Evolutionary conservation across 139 green algal genomes (phyloP), one percentile per base, ranked within the genome.

Genomic region (Chlamydomonas urium): DNA sequence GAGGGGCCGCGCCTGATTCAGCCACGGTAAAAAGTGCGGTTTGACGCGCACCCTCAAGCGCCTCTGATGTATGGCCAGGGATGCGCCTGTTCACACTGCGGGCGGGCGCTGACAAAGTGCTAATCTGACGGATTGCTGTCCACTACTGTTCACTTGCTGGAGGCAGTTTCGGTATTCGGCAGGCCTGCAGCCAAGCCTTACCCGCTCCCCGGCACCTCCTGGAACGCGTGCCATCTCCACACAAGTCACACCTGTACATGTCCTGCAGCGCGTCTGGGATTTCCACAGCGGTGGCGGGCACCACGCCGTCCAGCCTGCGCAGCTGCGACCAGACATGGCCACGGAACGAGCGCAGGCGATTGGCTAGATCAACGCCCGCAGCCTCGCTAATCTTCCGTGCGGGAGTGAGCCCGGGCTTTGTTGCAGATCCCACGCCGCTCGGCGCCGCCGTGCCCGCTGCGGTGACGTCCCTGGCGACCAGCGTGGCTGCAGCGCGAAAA

Each of bases 321-420:
- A 63, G 53, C 53, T 63, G 53, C n/a, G 53, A 8, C 53, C 53
- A 63, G 6, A 63, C 53, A 63, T 63, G 53, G n/a, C 26, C 6
- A 14, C 53, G 53, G 53, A 36, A 63, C 26, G 17, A 14, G 6
- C 29, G 53, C 53, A 63, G 53, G 6, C 53, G 10, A 14, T 5
- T 31, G 21, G 53, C 53, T 21, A 63, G 26, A 14, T 63, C 53
- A 36, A 14, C n/a, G 24, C 26, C 53, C 21, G 17, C 26, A 34
- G 53, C 53, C n/a, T 14, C 53, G 26, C n/a, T 63, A 14, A 8
- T 14, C 42, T 50, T 50, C 10, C 8, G 14, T 24, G 42, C 10
- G 10, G 42, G 42, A 24, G 42, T 50, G 42, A 8, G 10, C 42
- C 42, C 14, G 42, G 42, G 42, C 8, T 24, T 8, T 14, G 10